Evolutionary conservation across 202 grass and related monocot species (phyloP), one percentile per base, ranked within the genome.

Genomic region (Cymbopogon flexuosus): DNA sequence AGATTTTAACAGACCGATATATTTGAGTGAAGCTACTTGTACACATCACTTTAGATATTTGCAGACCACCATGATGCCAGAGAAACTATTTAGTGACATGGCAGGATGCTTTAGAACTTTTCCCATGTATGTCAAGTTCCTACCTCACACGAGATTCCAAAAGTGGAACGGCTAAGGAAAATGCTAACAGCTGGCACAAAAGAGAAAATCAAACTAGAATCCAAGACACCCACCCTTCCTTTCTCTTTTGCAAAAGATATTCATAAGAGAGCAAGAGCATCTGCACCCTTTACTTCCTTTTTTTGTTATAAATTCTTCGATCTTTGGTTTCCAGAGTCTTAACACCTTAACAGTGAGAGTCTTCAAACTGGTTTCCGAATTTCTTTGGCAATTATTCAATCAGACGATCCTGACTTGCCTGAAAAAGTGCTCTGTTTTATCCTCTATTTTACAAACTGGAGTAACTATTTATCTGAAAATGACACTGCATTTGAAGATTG

Each of bases 31-130:
- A n/a, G n/a, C n/a, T n/a, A n/a, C n/a, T n/a, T n/a, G n/a, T n/a
- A 11, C 22, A 68, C 35, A 46, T 65, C 86, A 84, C 30, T 59
- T 51, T 40, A 70, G 24, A 84, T 84, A 79, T 64, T 64, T 64
- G 14, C 68, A 79, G 15, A 62, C 79, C 62, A 81, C 81, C 66
- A 49, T 1, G 5, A 22, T 62, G 34, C 65, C 46, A 79, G 35
- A 47, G 56, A 90, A 90, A 84, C 27, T 59, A 91, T 88, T 77
- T 75, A 67, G 39, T 79, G 73, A 85, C 67, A 54, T 76, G 72
- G 80, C 43, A 52, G 35, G 76, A 60, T 75, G 27, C 85, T 88
- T 88, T 83, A 74, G 47, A 81, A 56, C 72, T 79, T 91, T 85
- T 30, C 42, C 30, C 18, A 64, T 51, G 9, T 81, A 88, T 83